Conservation (phyloP, 352 stramenopile genomes). For the Phytophthora multivora region DNA sequence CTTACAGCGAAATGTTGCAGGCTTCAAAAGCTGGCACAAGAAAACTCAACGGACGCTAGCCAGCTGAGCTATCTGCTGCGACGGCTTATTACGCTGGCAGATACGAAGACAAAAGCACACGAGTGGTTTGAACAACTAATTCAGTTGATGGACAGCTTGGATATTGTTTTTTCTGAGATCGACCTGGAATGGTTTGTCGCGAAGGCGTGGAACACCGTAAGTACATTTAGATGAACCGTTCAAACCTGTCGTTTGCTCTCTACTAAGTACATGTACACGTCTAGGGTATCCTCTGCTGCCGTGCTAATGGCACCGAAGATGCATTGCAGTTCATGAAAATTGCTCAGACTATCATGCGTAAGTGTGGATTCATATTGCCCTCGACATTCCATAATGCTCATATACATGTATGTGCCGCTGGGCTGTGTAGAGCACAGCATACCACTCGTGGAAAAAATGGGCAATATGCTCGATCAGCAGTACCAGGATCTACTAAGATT, state of each 20-base stretch:
- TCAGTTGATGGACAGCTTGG: slow-evolving; percentile 55
- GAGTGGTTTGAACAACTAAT: slow-evolving; percentile 75
- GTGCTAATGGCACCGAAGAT: slow-evolving; percentile 33
- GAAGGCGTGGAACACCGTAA: slow-evolving; percentile 83
- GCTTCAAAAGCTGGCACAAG: slow-evolving; percentile 66
- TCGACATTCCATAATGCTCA: background rate
- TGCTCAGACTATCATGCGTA: slow-evolving; percentile 49
- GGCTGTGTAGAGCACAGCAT: slow-evolving; percentile 36
- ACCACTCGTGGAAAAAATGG: slow-evolving; percentile 35
- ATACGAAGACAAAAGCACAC: slow-evolving; percentile 43
- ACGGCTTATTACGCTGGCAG: slow-evolving; percentile 55
- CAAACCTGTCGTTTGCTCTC: background rate
- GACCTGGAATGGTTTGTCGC: slow-evolving; percentile 76
- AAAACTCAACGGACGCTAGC: slow-evolving; percentile 27
- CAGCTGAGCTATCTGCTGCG: slow-evolving; percentile 69
- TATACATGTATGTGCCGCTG: slow-evolving; percentile 5
- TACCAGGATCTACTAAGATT: slow-evolving; percentile 44
- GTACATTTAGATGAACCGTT: slow-evolving; percentile 4
- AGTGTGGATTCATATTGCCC: slow-evolving; percentile 7
- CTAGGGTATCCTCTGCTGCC: slow-evolving; percentile 45
- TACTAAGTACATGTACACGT: slow-evolving; percentile 9
- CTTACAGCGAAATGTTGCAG: slow-evolving; percentile 29
- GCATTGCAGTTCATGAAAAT: slow-evolving; percentile 52
- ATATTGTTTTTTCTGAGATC: slow-evolving; percentile 44
- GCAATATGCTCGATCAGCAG: slow-evolving; percentile 41